Evolutionary conservation across 192 early-diverging fungal species (phyloP), one percentile per base, ranked within the genome.

Genomic region (Spizellomyces punctatus): DNA sequence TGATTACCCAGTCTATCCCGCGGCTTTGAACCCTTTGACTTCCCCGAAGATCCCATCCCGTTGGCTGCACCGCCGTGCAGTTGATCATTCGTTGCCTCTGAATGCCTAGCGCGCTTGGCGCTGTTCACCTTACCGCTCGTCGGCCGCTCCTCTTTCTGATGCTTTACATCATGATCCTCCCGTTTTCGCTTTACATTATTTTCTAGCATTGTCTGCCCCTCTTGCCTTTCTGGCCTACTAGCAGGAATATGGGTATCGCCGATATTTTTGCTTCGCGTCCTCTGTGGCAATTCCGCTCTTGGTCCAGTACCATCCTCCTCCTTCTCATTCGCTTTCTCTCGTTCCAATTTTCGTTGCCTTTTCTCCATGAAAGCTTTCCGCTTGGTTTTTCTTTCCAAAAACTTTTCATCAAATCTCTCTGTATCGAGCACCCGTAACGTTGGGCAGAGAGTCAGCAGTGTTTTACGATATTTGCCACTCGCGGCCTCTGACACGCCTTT

Each of bases 331-430:
- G 19, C 6, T 46, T 45, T 41, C 22, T 8, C 5, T 8, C 43
- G 19, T 49, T 66, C 46, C 10, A 6, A 12, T 14, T 47, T 36
- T 36, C 27, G 27, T 49, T 42, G 46, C 69, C 58, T 71, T 63
- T 60, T 81, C 82, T 48, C 69, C 67, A 59, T 79, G 74, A 48
- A 71, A 54, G 82, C 85, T 66, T 89, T 67, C 58, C 85, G 72
- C 76, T 92, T 93, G 59, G 87, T 77, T 63, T 85, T 85, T 56
- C 89, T 71, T 74, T 91, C 76, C 56, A 91, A 73, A 75, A 90
- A 94, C 66, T 84, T 89, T 21, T 68, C 70, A 79, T 94, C 92
- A 67, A 93, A 91, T 47, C 92, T 76, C 27, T 88, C 90, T 9
- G 85, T 85, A 76, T 94, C 92, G 58, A 94, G 71, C 9, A 94